Evolutionary conservation across 208 protist genomes (phyloP), one percentile per base, ranked within the genome.

Genomic region (Leishmania major): DNA sequence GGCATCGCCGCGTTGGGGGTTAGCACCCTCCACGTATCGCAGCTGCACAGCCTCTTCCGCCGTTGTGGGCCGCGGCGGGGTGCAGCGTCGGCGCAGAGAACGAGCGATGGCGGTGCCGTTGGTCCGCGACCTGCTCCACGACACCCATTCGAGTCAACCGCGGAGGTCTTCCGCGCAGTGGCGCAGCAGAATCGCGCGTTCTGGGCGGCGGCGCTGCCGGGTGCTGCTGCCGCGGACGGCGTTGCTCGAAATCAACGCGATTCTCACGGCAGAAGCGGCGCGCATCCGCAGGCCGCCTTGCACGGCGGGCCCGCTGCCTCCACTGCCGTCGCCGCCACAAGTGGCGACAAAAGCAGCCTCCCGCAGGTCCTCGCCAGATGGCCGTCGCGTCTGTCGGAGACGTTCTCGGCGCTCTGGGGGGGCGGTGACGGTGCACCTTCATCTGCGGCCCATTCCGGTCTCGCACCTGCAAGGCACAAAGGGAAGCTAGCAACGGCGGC

Each of bases 41-140:
- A 86, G 75, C 78, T 86, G 67, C 83, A 73, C 53, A 82, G 78
- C 47, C 83, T 86, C 31, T 80, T 86, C 37, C 83, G 47, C 51
- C 78, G 66, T 19, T 45, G 80, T 22, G 67, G 83, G n/a, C 28
- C 85, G 43, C 37, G 40, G 51, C 8, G n/a, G 31, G 70, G 47
- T 37, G 28, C 70, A 55, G 45, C 40, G 28, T 74, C 70, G 10
- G 45, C 22, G 43, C 43, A 74, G 70, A 74, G 43, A 45, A 55
- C 70, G 28, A 74, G 70, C 87, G 28, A 79, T 82, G 51, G 78
- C 75, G 37, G 74, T 43, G 40, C 74, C 84, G 35, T 73, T 80
- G 57, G 83, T 86, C 17, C 55, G 47, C 47, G 76, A 40, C 78
- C 66, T 67, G 35, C 28, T 69, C 75, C 53, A 64, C 70, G 31